A percentile compares a stretch with the other conserved stretches of the same genome.
phyloP scores from a whole-genome alignment of 2,329 filamentous ascomycete species.

The Passalora sequoiae region DNA sequence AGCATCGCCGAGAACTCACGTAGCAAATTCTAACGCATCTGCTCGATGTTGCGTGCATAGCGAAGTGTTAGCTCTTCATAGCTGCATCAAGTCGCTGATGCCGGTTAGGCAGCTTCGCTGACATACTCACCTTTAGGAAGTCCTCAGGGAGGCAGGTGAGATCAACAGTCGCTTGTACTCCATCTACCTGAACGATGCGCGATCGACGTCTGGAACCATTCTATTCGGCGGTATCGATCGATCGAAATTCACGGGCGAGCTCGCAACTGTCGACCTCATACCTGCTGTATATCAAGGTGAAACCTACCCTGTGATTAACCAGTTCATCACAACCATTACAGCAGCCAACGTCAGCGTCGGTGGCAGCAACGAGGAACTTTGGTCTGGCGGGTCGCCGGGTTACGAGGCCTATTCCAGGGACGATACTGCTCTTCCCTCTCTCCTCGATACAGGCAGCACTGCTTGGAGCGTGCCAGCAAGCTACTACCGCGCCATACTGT shows the following conservation, averaged over 20 bases:
- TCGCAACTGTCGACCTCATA: slow-evolving; percentile 31
- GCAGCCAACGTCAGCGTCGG: slow-evolving; percentile 19
- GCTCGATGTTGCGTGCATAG: no score
- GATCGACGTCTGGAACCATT: slow-evolving; percentile 26
- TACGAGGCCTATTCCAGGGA: slow-evolving; percentile 18
- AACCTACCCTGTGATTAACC: slow-evolving; percentile 16
- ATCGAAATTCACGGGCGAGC: slow-evolving; percentile 27
- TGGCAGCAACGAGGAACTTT: slow-evolving; percentile 18
- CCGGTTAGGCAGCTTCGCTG: no score
- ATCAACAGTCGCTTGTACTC: slow-evolving; percentile 32
- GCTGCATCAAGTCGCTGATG: no score
- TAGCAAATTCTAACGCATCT: no score
- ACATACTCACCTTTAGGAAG: no score
- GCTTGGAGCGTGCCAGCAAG: slow-evolving; percentile 25
- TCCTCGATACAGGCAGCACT: slow-evolving; percentile 32
- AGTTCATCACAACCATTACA: slow-evolving; percentile 30
- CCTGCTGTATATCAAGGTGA: slow-evolving; percentile 17
- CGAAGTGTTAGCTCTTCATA: no score
- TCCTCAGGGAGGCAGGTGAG: slow-evolving; percentile 27
- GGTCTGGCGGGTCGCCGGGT: slow-evolving; percentile 19
- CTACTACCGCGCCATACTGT: slow-evolving; percentile 20
- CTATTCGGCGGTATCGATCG: slow-evolving; percentile 36
- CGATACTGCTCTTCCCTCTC: slow-evolving; percentile 23
- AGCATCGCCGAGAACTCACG: no score
- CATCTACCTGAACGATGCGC: slow-evolving; percentile 30